Evolutionary conservation across 192 early-diverging fungal species (phyloP), one percentile per base, ranked within the genome.

Genomic region (Jimgerdemannia lactiflua): DNA sequence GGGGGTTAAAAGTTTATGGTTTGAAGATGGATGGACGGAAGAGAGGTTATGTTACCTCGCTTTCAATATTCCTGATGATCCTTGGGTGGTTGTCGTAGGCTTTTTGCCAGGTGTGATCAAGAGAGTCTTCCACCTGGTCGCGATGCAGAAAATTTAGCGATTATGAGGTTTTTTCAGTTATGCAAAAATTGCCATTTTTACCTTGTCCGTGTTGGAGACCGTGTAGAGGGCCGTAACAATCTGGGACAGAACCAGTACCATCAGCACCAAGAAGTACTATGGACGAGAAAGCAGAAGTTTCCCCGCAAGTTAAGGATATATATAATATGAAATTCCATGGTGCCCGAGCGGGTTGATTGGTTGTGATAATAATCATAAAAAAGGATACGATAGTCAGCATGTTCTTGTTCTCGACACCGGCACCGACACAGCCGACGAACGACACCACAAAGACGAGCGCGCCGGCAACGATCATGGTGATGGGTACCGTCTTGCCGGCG

Each of bases 341-440:
- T 14, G 14, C 49, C 49, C 14, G 49, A 59, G 14, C 0, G 14
- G 49, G 49, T 6, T 6, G 49, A 59, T 29, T 29, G 29, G 29
- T 29, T 29, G 29, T 29, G 29, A 29, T 29, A 0, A 29, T 29
- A 29, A 29, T 29, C 29, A 29, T 29, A 59, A 6, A 59, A 59
- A 59, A 59, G 49, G 49, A 59, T 59, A 2, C 49, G 14, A 59
- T 14, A 59, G 14, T 6, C 14, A 59, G 14, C 49, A 59, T 14
- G 49, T 59, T 59, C 49, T 14, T 59, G 49, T 14, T 59, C 14
- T 59, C 49, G 6, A 14, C 49, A 59, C 8, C 49, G 49, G 86
- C 77, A 18, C 87, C 84, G 39, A 81, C 70, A 42, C 80, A 82
- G 4, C 89, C 89, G 3, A 90, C 8, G 19, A 87, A 71, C 3